phyloP scores from a whole-genome alignment of 805 yeast species.

The Candida parachauliodes region DNA sequence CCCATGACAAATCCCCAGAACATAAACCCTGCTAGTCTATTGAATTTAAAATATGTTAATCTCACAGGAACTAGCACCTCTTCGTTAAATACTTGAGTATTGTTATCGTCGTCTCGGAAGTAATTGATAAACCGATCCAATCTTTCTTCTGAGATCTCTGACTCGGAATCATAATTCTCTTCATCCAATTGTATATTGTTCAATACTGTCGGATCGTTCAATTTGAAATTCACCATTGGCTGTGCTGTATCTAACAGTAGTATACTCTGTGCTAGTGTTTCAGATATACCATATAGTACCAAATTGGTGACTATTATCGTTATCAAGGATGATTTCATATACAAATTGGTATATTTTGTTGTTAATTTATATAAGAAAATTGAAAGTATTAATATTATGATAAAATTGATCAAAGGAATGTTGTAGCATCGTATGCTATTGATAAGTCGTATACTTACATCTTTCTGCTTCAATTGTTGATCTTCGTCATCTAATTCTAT shows the following conservation, averaged over 20 bases:
- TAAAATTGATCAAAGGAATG: slow-evolving; percentile 56
- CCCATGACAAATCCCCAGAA: slow-evolving; percentile 85
- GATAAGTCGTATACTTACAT: slow-evolving; percentile 18
- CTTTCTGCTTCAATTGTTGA: too few species aligned
- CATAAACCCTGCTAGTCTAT: slow-evolving; percentile 74
- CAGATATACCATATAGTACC: slow-evolving; percentile 85
- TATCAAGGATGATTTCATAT: slow-evolving; percentile 61
- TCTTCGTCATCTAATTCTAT: too few species aligned
- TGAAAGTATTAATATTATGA: slow-evolving; percentile 48
- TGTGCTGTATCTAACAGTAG: slow-evolving; percentile 22
- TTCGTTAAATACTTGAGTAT: slow-evolving; percentile 6
- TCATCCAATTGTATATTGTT: not conserved
- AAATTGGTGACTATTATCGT: slow-evolving; percentile 80
- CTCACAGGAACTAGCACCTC: slow-evolving; percentile 10
- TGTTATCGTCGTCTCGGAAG: slow-evolving; percentile 27
- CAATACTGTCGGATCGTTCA: slow-evolving; percentile 5
- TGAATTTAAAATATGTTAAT: slow-evolving; percentile 53
- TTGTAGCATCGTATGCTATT: slow-evolving; percentile 39
- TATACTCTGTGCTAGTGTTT: slow-evolving; percentile 80
- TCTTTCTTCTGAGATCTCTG: slow-evolving; percentile 17
- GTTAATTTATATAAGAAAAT: slow-evolving; percentile 50
- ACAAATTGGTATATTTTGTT: slow-evolving; percentile 55
- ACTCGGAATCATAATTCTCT: slow-evolving; percentile 10
- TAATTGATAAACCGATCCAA: slow-evolving; percentile 28
- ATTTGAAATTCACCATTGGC: slow-evolving; percentile 20